A percentile compares a stretch with the other conserved stretches of the same genome.
Evolutionary conservation across 176 grass and related monocot species (phyloP).

Genomic region (Ensete glaucum): DNA sequence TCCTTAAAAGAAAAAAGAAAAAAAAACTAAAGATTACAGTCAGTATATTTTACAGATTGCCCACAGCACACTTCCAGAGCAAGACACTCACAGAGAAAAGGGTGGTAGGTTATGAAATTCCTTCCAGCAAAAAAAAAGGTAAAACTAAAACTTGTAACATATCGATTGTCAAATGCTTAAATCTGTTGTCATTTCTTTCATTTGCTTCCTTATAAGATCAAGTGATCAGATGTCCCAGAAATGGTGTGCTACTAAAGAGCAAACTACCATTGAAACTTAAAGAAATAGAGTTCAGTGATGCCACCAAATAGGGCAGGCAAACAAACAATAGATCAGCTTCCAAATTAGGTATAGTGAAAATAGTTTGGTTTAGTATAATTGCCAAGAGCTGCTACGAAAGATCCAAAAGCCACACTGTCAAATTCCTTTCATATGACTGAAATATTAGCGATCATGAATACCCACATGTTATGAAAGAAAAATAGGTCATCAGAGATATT

Average conservation of each 20-base stretch:
- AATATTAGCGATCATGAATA: neutral
- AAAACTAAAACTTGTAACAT: no score
- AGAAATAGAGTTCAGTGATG: neutral
- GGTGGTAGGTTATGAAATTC: no score
- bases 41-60: no score
- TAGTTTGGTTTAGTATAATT: neutral
- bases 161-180: neutral
- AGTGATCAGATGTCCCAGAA: neutral
- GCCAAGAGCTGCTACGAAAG: neutral
- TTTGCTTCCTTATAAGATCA: neutral
- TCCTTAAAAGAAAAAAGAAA: no score
- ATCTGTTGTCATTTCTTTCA: neutral
- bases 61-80: no score
- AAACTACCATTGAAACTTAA: no score
- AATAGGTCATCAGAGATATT: neutral
- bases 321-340: neutral
- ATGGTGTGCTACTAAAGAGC: no score
- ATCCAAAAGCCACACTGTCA: neutral
- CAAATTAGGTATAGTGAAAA: neutral
- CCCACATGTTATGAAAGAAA: neutral
- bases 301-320: neutral
- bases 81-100: no score
- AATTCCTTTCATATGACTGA: neutral
- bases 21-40: no score
- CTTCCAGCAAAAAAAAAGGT: no score